Evolutionary conservation across 805 yeast species (phyloP).

Genomic region (Lachancea quebecensis): DNA sequence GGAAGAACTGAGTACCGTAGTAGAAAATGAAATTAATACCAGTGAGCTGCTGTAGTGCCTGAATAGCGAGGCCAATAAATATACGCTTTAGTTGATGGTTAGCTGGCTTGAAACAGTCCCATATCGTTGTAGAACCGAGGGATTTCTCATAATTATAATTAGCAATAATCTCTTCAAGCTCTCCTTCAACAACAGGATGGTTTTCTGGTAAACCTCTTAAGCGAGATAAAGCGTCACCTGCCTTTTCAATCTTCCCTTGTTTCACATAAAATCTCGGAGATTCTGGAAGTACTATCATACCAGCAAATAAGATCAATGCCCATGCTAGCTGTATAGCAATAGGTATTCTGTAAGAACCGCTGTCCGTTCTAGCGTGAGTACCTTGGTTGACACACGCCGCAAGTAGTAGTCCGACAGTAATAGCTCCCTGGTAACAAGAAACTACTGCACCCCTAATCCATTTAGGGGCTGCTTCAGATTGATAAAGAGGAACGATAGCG

Average conservation of each 20-base stretch:
- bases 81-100: conserved; percentile 37
- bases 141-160: conserved; percentile 52
- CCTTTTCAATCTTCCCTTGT: conserved; percentile 51
- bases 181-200: conserved; percentile 48
- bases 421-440: conserved; percentile 66
- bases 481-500: conserved; percentile 67
- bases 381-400: conserved; percentile 64
- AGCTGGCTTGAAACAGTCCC: conserved; percentile 58
- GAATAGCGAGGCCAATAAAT: conserved; percentile 49
- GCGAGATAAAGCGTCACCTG: conserved; percentile 51
- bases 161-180: conserved; percentile 52
- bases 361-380: conserved; percentile 43
- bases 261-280: conserved; percentile 65
- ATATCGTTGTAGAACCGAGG: conserved; percentile 64
- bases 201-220: conserved; percentile 50
- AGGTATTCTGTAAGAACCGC: conserved; percentile 44
- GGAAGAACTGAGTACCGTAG: conserved; percentile 56
- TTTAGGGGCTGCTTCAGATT: conserved; percentile 76
- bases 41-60: conserved; percentile 62
- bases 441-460: conserved; percentile 76
- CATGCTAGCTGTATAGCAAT: conserved; percentile 51
- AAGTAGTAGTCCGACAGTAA: conserved; percentile 63
- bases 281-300: conserved; percentile 56
- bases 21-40: conserved; percentile 66
- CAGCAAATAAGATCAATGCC: conserved; percentile 37